phyloP scores from a whole-genome alignment of 768 basidiomycete genomes.

The Tephrocybe sp. region DNA sequence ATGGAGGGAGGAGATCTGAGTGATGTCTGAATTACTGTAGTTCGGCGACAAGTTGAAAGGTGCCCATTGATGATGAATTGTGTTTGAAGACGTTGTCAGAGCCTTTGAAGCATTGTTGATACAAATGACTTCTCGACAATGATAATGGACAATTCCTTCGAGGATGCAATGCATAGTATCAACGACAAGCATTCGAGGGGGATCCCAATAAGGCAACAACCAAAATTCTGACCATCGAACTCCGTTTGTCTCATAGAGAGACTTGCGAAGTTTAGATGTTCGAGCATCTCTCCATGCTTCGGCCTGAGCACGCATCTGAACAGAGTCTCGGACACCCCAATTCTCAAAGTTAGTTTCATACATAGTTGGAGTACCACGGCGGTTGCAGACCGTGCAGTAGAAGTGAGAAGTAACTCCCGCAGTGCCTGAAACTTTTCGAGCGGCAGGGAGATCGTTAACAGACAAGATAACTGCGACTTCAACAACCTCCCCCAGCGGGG shows the following conservation, averaged over 20 bases:
- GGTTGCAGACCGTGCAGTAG: constrained; percentile 30
- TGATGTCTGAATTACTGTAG: constrained; percentile 6
- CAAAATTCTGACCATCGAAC: constrained; percentile 28
- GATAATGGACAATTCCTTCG: constrained; percentile 19
- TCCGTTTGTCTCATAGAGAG: constrained; percentile 17
- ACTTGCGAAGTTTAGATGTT: constrained; percentile 8
- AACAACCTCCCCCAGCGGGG: neutral
- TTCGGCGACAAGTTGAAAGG: neutral
- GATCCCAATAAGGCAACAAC: constrained; percentile 30
- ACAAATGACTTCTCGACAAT: constrained; percentile 11
- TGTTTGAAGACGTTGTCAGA: neutral
- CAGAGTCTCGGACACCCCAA: constrained; percentile 15
- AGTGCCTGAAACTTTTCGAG: constrained; percentile 24
- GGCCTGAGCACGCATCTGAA: constrained; percentile 14
- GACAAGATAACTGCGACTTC: constrained; percentile 1
- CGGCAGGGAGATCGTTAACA: constrained; percentile 28
- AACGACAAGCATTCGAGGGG: constrained; percentile 25
- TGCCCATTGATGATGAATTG: constrained; percentile 9
- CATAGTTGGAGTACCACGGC: constrained; percentile 10
- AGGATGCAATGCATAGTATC: constrained; percentile 37
- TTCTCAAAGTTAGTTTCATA: constrained; percentile 14
- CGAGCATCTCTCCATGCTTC: too few relatives aligned
- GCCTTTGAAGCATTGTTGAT: constrained; percentile 11
- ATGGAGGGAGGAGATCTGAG: constrained; percentile 9
- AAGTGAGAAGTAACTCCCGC: constrained; percentile 20